A percentile compares a stretch with the other conserved stretches of the same genome.
phyloP scores from a whole-genome alignment of 106 monocot genomes.

The Dendrobium chrysotoxum region DNA sequence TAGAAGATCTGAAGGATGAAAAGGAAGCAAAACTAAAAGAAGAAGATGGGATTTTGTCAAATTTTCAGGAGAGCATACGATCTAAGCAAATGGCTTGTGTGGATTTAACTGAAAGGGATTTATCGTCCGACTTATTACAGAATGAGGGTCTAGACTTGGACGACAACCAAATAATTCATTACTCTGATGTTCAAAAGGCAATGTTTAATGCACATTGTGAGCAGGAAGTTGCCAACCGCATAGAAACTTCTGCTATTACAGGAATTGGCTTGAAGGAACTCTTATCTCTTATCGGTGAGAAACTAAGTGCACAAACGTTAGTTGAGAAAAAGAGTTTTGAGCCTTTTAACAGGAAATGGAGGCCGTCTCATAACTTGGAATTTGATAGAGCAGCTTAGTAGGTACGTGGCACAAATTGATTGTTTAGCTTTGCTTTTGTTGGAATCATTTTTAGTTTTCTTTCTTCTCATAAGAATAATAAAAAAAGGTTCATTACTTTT shows the following conservation, averaged over 20 bases:
- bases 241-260: conserved; percentile 71
- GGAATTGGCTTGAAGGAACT: conserved; percentile 81
- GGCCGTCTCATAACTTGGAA: conserved; percentile 34
- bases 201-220: no score
- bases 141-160: no score
- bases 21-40: not conserved
- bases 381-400: conserved; percentile 29
- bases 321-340: conserved; percentile 24
- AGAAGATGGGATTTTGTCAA: not conserved
- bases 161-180: no score
- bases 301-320: conserved; percentile 28
- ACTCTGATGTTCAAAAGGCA: no score
- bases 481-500: not conserved
- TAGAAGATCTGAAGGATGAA: conserved; percentile 8
- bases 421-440: not conserved
- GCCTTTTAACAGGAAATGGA: conserved; percentile 77
- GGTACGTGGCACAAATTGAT: not conserved
- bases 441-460: not conserved
- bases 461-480: not conserved
- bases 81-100: not conserved
- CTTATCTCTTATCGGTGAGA: conserved; percentile 54
- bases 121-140: no score
- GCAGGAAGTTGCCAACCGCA: conserved; percentile 4
- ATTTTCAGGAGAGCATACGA: not conserved
- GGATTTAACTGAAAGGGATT: not conserved